A percentile compares a stretch with the other conserved stretches of the same genome.
Conservation (phyloP, 345 rosid species). For the Linum lewisii region DNA sequence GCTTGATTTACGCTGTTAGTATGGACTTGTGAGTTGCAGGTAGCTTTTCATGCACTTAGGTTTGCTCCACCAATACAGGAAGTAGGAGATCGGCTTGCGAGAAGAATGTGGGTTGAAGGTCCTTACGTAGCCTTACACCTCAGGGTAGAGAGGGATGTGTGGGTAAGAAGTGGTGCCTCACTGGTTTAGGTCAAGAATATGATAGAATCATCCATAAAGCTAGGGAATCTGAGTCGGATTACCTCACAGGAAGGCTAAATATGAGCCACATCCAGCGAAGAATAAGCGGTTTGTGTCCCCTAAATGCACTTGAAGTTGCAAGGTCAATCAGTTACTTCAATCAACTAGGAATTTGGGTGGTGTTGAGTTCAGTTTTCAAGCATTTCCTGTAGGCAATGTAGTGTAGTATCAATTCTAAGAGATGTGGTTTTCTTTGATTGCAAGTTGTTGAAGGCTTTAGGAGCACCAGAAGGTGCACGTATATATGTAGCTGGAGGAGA, state of each 20-base stretch:
- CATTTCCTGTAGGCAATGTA: no score
- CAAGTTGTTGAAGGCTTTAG: constrained; percentile 60
- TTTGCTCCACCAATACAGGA: constrained; percentile 47
- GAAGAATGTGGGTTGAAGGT: constrained; percentile 79
- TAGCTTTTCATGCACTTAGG: constrained; percentile 63
- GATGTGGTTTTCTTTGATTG: constrained; percentile 22
- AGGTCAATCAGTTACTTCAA: not conserved
- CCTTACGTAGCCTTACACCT: constrained; percentile 64
- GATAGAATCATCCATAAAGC: constrained; percentile 34
- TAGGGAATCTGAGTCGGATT: constrained; percentile 31
- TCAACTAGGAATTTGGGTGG: no score
- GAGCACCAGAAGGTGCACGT: constrained; percentile 47
- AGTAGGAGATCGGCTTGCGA: constrained; percentile 52
- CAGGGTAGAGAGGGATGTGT: constrained; percentile 67
- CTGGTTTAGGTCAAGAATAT: constrained; percentile 48
- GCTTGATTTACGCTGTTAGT: not conserved
- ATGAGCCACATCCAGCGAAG: constrained; percentile 28
- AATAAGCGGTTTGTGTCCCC: constrained; percentile 1
- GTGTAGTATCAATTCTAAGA: no score
- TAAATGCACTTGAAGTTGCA: constrained; percentile 5
- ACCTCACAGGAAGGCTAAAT: constrained; percentile 48
- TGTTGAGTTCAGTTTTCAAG: no score
- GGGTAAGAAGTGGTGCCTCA: constrained; percentile 75
- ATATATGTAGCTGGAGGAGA: constrained; percentile 64
- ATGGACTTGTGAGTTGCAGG: constrained; percentile 24